A percentile compares a stretch with the other conserved stretches of the same genome.
phyloP scores from a whole-genome alignment of 2,329 filamentous ascomycete species.

The Ascochyta fabae region DNA sequence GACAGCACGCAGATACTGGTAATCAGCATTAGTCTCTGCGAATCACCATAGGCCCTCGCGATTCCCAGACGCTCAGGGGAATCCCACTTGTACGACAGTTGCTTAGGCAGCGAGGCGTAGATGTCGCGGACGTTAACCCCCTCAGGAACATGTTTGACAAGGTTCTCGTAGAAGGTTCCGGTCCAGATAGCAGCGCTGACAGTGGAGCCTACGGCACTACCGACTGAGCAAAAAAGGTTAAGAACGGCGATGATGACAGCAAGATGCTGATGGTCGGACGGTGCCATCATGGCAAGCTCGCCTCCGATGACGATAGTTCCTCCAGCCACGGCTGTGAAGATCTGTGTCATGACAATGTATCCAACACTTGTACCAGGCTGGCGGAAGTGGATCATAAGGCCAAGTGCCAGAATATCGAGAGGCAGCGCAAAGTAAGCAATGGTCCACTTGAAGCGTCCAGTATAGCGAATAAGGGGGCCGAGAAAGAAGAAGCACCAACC shows the following conservation, averaged over 20 bases:
- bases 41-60: slow-evolving; percentile 35
- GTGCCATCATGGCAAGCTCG: slow-evolving; percentile 28
- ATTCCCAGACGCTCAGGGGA: slow-evolving; percentile 53
- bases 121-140: slow-evolving; percentile 46
- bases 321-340: slow-evolving; percentile 31
- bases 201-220: slow-evolving; percentile 48
- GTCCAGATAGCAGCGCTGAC: slow-evolving; percentile 70
- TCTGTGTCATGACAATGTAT: slow-evolving; percentile 40
- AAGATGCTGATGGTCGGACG: slow-evolving; percentile 26
- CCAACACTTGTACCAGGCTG: slow-evolving; percentile 31
- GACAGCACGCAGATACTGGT: slow-evolving; percentile 33
- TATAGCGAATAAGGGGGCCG: slow-evolving; percentile 25
- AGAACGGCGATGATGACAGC: slow-evolving; percentile 52
- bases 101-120: slow-evolving; percentile 60
- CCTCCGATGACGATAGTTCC: slow-evolving; percentile 32
- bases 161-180: slow-evolving; percentile 59
- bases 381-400: slow-evolving; percentile 39
- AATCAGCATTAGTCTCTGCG: slow-evolving; percentile 41
- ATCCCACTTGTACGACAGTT: slow-evolving; percentile 60
- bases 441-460: slow-evolving; percentile 28
- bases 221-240: slow-evolving; percentile 66
- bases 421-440: slow-evolving; percentile 27
- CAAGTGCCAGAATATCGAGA: slow-evolving; percentile 27
- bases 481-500: slow-evolving; percentile 27
- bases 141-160: slow-evolving; percentile 54